A percentile compares a stretch with the other conserved stretches of the same genome.
phyloP scores from a whole-genome alignment of 2,329 filamentous ascomycete species.

The Pseudocercospora fijiensis region DNA sequence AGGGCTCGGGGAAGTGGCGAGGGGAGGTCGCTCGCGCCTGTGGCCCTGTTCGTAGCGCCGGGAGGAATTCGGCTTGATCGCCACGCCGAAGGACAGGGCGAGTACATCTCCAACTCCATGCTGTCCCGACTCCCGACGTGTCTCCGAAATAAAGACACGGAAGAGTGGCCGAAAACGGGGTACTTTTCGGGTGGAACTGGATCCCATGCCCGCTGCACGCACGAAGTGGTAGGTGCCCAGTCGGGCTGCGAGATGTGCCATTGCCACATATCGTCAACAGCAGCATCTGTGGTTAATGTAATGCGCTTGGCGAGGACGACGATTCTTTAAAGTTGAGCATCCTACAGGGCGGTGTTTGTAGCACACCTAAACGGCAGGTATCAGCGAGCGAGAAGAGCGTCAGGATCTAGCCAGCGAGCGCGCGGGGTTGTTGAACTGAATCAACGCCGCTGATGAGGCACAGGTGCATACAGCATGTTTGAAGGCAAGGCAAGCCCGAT shows the following conservation, averaged over 20 bases:
- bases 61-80: constrained; percentile 2
- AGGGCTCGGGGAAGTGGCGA: background rate
- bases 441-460: background rate
- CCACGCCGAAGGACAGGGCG: background rate
- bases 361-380: background rate
- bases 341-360: background rate
- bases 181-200: background rate
- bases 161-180: background rate
- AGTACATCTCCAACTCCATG: background rate
- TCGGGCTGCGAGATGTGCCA: background rate
- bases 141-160: constrained; percentile 1
- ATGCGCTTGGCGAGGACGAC: background rate
- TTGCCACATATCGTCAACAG: background rate
- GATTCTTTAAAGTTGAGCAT: background rate
- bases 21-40: background rate
- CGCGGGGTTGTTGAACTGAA: background rate
- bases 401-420: background rate
- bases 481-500: too few relatives aligned
- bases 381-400: background rate
- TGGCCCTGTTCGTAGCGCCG: background rate
- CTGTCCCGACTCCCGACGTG: background rate
- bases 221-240: background rate
- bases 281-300: background rate
- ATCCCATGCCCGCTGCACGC: too few relatives aligned
- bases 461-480: background rate